Base-by-base conservation (phyloP, 305 asterid species). In the Solanum aculeatissimum region DNA sequence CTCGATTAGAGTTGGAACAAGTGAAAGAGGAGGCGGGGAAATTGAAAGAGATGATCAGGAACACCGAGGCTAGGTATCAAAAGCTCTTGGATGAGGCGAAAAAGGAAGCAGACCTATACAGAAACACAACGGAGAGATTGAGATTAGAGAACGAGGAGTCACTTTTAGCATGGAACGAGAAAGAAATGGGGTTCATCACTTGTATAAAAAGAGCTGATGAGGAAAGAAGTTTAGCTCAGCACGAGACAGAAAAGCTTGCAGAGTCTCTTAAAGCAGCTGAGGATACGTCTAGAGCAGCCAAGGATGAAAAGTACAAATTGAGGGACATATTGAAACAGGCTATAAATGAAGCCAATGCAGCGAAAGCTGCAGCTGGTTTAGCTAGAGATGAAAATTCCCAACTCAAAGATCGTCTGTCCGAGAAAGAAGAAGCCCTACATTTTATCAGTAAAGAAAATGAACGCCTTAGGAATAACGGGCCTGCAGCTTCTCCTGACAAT, bases 281-380 rank as follows among this genome's bases (percentile, higher is more conserved):
- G 85, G 85, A 85, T 32, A 87, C 83, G 87, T 85, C 90, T 16
- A 70, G 89, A 84, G 87, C 93, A 1, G 91, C 96, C 0, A 89
- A 90, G 57, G 99, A 93, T 47, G 99, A 97, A 21, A 88, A 90
- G n/a, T 89, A 60, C 77, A 94, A 92, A 83, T 86, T 94, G 40
- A 87, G 98, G 60, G 98, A 97, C 83, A 91, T 97, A 57, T 94
- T 97, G 14, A 95, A 94, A 83, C 98, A 94, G 75, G 98, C 97
- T 0, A 77, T 97, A 15, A 93, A 86, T 72, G 99, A 97, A 85
- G 92, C 98, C 0, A 97, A 93, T 35, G 98, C 97, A 1, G 96
- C 99, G 4, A 97, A 95, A 85, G 96, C 95, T 1, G 98, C 97
- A 2, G 93, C 99, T 0, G 94, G 93, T 0, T 87, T 95, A 9